Conservation (phyloP, 2,329 filamentous ascomycete species). For the Talaromyces sp. region DNA sequence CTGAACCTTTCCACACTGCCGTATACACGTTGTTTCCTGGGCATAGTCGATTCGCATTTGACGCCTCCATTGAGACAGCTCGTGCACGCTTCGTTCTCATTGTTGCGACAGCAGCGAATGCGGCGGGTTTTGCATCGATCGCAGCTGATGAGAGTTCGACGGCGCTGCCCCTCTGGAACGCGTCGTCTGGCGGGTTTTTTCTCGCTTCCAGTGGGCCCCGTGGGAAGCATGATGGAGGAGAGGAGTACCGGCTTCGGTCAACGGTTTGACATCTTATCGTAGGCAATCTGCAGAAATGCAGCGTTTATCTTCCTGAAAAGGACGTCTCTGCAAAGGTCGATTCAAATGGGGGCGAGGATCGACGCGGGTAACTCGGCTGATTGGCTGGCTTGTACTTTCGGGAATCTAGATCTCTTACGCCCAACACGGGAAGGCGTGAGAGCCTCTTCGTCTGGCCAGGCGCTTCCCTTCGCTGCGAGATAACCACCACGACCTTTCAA, state of each 20-base stretch:
- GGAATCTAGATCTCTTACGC: neutral
- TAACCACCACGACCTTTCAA: neutral
- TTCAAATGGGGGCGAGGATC: neutral
- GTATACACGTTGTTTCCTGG: constrained; percentile 21
- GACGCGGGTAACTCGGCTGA: neutral
- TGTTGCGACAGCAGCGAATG: constrained; percentile 20
- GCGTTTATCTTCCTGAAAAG: neutral
- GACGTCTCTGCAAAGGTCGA: neutral
- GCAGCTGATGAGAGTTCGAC: constrained; percentile 17
- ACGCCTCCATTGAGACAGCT: constrained; percentile 16
- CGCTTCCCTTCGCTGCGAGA: neutral
- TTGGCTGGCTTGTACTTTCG: neutral
- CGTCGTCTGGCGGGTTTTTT: constrained; percentile 16
- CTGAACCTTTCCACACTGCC: constrained; percentile 20
- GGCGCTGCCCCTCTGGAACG: constrained; percentile 13
- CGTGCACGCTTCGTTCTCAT: constrained; percentile 20
- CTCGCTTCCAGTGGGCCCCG: neutral
- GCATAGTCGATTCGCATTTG: constrained; percentile 20
- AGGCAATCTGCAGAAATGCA: neutral
- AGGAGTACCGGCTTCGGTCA: neutral
- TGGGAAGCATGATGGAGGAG: constrained; percentile 4
- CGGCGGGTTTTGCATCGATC: constrained; percentile 21
- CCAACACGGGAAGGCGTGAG: neutral
- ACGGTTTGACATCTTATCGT: neutral
- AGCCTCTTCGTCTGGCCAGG: neutral